Conservation (phyloP, 805 yeast genomes). For the Pichia eremophila region DNA sequence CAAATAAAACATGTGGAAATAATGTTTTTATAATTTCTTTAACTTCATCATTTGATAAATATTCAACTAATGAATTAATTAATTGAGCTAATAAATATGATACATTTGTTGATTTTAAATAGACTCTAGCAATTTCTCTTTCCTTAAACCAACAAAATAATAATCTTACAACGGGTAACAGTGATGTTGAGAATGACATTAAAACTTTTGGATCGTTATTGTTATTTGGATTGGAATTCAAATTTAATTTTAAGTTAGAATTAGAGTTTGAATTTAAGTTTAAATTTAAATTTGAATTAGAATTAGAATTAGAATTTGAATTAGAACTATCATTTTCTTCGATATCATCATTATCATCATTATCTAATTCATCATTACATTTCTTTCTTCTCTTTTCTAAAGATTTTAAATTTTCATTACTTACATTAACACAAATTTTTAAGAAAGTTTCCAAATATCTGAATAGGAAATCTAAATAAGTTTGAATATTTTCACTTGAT, state of each 20-base stretch:
- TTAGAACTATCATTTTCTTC: too few relatives aligned
- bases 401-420: constrained; percentile 15
- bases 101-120: constrained; percentile 16
- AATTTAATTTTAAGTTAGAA: too few relatives aligned
- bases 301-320: too few relatives aligned
- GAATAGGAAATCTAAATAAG: constrained; percentile 33
- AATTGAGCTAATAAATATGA: constrained; percentile 1
- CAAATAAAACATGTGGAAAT: not conserved
- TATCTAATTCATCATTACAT: not conserved
- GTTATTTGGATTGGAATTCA: too few relatives aligned
- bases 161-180: constrained; percentile 37
- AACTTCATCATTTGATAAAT: constrained; percentile 1
- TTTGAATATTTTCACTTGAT: constrained; percentile 17
- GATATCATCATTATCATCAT: too few relatives aligned
- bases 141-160: constrained; percentile 50
- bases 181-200: constrained; percentile 15
- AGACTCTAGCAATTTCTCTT: constrained; percentile 30
- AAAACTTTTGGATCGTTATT: not conserved
- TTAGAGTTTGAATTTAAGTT: too few relatives aligned
- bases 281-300: too few relatives aligned
- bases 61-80: constrained; percentile 2
- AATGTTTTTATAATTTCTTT: not conserved
- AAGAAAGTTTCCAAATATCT: constrained; percentile 30
- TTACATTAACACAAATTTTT: constrained; percentile 15
- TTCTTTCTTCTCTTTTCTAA: too few relatives aligned